Base-by-base conservation (phyloP, 1,139 yeast genomes). In the Keqinozyma sinolaborantium region DNA sequence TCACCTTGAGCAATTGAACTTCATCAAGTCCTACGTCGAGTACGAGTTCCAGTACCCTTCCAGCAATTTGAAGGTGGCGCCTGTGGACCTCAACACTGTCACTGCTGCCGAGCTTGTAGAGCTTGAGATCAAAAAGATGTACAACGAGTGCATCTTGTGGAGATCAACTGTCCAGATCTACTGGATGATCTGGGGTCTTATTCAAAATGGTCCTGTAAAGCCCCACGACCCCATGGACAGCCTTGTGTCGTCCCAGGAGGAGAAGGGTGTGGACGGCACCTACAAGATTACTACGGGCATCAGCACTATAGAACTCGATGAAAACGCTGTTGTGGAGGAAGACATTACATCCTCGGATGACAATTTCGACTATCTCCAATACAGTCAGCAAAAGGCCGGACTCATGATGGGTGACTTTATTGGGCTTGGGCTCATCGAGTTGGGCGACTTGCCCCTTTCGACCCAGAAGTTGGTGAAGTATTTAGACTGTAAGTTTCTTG, bases 171-270 rank as follows among this genome's bases (percentile, higher is more conserved):
- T 79, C 12, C 83, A 83, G 33, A 67, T 86, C 4, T 77, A 73
- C 51, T 92, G 98, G 98, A 73, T 83, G 16, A 53, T 88, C 16
- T 92, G 98, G 98, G 97, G 95, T 0, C 70, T 92, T 33, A 76
- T 92, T 27, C 95, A 85, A 57, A 73, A 76, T 50, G 84, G 84
- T 3, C 67, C 70, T 2, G 33, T 57, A 5, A 50, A 47, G 28
- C 41, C 47, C 1, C 24, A 35, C 8, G 30, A 26, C 10, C 30
- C 29, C 8, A 40, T 44, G 4, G 48, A 41, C 8, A 27, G 26
- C 4, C 6, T 10, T 2, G 21, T 18, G 10, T 38, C 44, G 5
- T 44, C 47, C 11, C 40, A 44, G 9, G 38, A 47, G 4, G 65
- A 60, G 41, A 38, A 40, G 28, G 70, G 68, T 15, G 58, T 69